phyloP scores from a whole-genome alignment of 2,329 filamentous ascomycete genomes.

The Taxawa tesnikishii region DNA sequence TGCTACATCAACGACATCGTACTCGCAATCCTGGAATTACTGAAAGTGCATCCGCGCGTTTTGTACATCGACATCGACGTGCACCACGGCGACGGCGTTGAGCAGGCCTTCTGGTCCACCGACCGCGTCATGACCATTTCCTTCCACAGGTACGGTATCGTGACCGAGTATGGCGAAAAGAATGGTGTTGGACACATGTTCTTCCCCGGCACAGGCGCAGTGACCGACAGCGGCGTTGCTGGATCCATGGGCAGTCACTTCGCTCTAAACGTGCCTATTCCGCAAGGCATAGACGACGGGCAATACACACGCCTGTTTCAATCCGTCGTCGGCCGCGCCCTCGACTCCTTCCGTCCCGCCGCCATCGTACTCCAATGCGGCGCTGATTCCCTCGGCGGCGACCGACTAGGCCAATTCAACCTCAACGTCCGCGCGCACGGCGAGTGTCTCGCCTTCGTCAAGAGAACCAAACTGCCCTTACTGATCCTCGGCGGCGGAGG shows the following conservation, averaged over 20 bases:
- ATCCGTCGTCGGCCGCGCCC: conserved; percentile 62
- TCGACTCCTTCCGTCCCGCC: conserved; percentile 73
- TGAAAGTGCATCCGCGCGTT: conserved; percentile 71
- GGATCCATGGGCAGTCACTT: conserved; percentile 67
- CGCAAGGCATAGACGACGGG: conserved; percentile 54
- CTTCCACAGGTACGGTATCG: conserved; percentile 81
- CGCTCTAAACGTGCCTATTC: conserved; percentile 55
- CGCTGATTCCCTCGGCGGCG: conserved; percentile 85
- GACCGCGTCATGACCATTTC: conserved; percentile 86
- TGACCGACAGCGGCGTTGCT: conserved; percentile 54
- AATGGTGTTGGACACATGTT: conserved; percentile 40
- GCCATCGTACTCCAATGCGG: conserved; percentile 94
- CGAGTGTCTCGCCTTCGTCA: conserved; percentile 80
- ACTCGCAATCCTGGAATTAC: conserved; percentile 76
- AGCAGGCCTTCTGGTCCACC: conserved; percentile 82
- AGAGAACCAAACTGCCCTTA: conserved; percentile 65
- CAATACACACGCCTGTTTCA: conserved; percentile 83
- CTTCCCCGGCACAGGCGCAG: conserved; percentile 56
- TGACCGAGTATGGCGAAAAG: conserved; percentile 40
- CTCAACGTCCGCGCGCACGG: conserved; percentile 92
- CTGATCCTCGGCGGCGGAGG: conserved; percentile 89
- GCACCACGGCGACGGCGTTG: conserved; percentile 81
- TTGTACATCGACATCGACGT: conserved; percentile 94
- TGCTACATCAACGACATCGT: conserved; percentile 99
- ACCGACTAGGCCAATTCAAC: conserved; percentile 90